Evolutionary conservation across 2,329 filamentous ascomycete species (phyloP).

Genomic region (Byssochlamys sp.): DNA sequence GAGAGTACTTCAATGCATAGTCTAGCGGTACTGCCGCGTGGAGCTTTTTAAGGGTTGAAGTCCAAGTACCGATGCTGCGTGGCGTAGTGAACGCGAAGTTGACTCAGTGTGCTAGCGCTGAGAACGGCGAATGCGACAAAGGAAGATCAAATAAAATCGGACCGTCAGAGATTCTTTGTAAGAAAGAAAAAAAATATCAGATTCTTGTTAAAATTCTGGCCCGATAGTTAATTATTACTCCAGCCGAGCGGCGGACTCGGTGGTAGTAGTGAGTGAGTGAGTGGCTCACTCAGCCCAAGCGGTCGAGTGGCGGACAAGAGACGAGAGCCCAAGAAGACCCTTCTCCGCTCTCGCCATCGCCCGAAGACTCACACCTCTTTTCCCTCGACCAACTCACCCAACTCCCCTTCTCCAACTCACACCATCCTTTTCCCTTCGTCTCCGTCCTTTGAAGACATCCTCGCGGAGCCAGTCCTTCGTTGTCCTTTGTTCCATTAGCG

Average conservation of each 20-base stretch:
- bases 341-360: neutral
- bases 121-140: neutral
- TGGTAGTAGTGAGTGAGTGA: neutral
- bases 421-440: neutral
- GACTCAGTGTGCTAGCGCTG: neutral
- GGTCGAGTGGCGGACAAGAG: neutral
- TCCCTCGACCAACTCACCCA: neutral
- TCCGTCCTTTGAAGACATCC: neutral
- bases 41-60: neutral
- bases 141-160: neutral
- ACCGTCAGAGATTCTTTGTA: neutral
- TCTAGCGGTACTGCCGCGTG: neutral
- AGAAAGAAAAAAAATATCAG: neutral
- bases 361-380: neutral
- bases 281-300: neutral
- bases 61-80: neutral
- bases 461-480: neutral
- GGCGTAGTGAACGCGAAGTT: neutral
- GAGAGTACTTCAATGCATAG: neutral
- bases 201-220: neutral
- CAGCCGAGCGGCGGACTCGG: neutral
- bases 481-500: neutral
- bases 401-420: neutral
- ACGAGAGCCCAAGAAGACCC: neutral
- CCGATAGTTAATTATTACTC: neutral